Conservation (phyloP, 352 stramenopile species). For the Phytophthora uliginosa region DNA sequence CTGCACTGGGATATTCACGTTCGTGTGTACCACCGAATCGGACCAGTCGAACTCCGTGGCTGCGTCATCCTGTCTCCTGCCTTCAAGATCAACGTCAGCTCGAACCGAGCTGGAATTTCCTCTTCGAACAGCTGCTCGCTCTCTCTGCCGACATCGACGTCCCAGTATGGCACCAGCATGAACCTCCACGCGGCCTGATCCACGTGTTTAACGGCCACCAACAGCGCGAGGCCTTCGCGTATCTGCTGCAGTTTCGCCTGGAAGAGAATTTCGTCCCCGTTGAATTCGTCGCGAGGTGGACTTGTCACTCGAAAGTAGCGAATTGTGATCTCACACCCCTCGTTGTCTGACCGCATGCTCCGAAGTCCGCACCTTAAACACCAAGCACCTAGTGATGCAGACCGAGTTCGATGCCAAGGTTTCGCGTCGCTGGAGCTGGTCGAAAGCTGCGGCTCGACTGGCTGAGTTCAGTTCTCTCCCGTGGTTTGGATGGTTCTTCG, state of each 20-base stretch:
- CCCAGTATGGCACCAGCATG: background rate
- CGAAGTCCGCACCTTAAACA: background rate
- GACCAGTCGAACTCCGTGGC: background rate
- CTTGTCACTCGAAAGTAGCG: background rate
- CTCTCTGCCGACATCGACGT: background rate
- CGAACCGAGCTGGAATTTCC: background rate
- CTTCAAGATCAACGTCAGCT: background rate
- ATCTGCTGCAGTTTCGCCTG: background rate
- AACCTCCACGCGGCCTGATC: background rate
- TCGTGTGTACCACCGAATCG: background rate
- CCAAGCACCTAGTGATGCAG: background rate
- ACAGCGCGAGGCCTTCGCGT: background rate
- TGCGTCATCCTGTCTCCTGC: background rate
- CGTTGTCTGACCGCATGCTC: background rate
- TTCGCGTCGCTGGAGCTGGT: background rate
- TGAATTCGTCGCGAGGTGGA: background rate
- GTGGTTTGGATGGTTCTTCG: constrained; percentile 30
- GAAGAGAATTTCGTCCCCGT: background rate
- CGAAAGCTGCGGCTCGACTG: background rate
- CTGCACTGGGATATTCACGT: background rate
- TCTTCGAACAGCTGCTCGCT: background rate
- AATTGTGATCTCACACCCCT: background rate
- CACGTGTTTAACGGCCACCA: background rate
- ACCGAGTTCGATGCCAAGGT: background rate
- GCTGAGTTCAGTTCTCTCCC: background rate